Conservation (phyloP, 306 rosid species). For the Adenanthera pavonina region DNA sequence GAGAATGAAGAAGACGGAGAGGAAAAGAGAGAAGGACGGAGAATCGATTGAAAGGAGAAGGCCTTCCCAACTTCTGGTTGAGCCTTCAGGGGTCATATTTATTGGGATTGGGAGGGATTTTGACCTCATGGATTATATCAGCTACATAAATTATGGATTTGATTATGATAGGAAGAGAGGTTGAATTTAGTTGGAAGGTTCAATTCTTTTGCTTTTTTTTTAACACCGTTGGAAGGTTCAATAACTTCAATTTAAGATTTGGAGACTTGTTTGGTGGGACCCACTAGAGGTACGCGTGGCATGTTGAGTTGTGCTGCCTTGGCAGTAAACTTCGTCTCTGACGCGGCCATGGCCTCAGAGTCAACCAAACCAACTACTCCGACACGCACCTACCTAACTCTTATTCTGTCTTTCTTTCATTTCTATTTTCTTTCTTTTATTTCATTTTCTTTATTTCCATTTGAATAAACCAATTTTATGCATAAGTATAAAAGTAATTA, state of each 20-base stretch:
- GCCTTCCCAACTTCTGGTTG: conserved; percentile 12
- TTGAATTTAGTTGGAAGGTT: neutral
- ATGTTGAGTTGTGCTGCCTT: neutral
- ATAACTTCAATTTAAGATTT: neutral
- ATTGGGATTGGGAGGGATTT: neutral
- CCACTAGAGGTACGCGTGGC: neutral
- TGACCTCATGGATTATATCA: neutral
- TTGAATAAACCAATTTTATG: neutral
- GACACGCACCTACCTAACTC: neutral
- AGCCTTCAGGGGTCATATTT: neutral
- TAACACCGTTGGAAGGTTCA: neutral
- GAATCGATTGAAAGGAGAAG: neutral
- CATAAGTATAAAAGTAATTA: neutral
- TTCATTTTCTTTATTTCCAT: too few species aligned
- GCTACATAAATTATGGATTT: neutral
- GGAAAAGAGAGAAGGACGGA: neutral
- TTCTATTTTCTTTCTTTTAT: too few species aligned
- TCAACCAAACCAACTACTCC: neutral
- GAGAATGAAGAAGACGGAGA: neutral
- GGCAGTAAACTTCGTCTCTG: neutral
- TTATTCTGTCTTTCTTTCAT: neutral
- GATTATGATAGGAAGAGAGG: too few species aligned
- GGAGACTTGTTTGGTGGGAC: neutral
- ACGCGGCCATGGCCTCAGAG: neutral
- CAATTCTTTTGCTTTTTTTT: neutral